phyloP scores from a whole-genome alignment of 805 yeast species.

The Tetrapisispora arboricola region DNA sequence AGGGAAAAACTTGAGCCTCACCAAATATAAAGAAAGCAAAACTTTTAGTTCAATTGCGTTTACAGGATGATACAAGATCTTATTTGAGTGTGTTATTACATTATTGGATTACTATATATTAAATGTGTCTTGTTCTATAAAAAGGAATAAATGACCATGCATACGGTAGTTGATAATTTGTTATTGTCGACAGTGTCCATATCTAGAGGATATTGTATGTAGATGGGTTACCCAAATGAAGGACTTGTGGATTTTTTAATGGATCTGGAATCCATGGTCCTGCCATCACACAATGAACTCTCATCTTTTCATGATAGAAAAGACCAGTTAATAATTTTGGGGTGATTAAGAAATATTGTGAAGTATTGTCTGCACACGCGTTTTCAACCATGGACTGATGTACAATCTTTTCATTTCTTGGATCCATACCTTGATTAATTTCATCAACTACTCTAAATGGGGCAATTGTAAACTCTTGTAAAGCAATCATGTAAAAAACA shows the following conservation, averaged over 20 bases:
- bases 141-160: too few species aligned
- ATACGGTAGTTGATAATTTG: too few species aligned
- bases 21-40: too few species aligned
- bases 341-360: conserved; percentile 87
- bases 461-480: conserved; percentile 78
- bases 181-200: too few species aligned
- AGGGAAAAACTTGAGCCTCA: too few species aligned
- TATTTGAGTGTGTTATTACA: too few species aligned
- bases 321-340: conserved; percentile 79
- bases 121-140: too few species aligned
- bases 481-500: conserved; percentile 76
- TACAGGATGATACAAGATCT: too few species aligned
- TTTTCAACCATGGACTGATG: conserved; percentile 77
- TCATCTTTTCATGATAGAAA: conserved; percentile 69
- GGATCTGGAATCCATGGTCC: conserved; percentile 38
- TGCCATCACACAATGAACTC: conserved; percentile 75
- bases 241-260: conserved; percentile 19
- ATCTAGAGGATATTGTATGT: conserved; percentile 11
- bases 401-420: conserved; percentile 77
- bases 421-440: conserved; percentile 98
- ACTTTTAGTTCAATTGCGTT: too few species aligned
- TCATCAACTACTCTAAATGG: conserved; percentile 96
- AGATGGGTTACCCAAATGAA: conserved; percentile 31
- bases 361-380: conserved; percentile 53
- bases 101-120: too few species aligned